Evolutionary conservation across 768 basidiomycete genomes (phyloP).

Genomic region (Chiua virens): DNA sequence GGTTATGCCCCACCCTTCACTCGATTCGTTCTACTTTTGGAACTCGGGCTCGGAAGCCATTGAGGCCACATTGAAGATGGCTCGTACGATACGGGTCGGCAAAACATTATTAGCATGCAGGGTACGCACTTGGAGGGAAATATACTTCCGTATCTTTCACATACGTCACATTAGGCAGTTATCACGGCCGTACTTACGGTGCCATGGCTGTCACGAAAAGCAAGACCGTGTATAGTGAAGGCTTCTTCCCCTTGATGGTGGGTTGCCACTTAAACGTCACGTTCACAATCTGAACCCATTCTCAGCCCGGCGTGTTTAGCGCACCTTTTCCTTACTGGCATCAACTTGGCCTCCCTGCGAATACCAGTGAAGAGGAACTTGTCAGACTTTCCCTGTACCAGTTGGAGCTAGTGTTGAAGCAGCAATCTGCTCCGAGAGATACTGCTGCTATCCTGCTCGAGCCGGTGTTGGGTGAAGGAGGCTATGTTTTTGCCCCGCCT

Average conservation of each 20-base stretch:
- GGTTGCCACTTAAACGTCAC: slow-evolving; percentile 15
- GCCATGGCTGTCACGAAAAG: slow-evolving; percentile 92
- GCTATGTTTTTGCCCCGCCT: slow-evolving; percentile 86
- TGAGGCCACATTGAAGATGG: slow-evolving; percentile 88
- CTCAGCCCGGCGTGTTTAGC: slow-evolving; percentile 78
- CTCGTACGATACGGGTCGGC: slow-evolving; percentile 74
- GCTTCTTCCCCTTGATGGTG: slow-evolving; percentile 82
- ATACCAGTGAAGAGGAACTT: slow-evolving; percentile 56
- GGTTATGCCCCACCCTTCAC: slow-evolving; percentile 85
- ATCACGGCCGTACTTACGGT: slow-evolving; percentile 92
- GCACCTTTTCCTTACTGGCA: slow-evolving; percentile 95
- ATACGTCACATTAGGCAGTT: slow-evolving; percentile 50
- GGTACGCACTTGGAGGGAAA: slow-evolving; percentile 40
- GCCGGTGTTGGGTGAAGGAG: slow-evolving; percentile 93
- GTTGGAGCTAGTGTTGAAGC: slow-evolving; percentile 73
- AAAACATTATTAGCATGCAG: slow-evolving; percentile 92
- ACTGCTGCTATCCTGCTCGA: slow-evolving; percentile 94
- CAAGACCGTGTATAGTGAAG: slow-evolving; percentile 88
- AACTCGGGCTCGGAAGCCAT: slow-evolving; percentile 95
- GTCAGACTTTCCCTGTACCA: slow-evolving; percentile 71
- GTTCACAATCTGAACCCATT: background rate
- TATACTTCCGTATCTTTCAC: slow-evolving; percentile 1
- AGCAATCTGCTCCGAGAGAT: slow-evolving; percentile 81
- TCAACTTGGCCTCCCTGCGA: slow-evolving; percentile 59
- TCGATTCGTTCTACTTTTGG: slow-evolving; percentile 97